Percentiles rank a stretch among this genome's conserved stretches.
Evolutionary conservation across 768 basidiomycete genomes (phyloP).

Genomic region (Hebeloma cylindrosporum): DNA sequence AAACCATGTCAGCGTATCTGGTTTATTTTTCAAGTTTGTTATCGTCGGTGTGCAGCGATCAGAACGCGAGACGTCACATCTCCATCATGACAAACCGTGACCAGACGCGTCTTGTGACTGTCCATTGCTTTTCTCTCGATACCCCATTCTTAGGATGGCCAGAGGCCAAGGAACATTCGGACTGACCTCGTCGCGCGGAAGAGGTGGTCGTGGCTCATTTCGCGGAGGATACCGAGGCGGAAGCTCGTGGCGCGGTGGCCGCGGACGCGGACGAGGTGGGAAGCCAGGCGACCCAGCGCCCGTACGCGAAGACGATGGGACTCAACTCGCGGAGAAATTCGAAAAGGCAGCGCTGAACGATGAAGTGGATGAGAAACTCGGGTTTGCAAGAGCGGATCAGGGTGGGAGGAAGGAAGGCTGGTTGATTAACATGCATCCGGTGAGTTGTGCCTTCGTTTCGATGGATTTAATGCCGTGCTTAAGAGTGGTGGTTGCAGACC

Average conservation of each 20-base stretch:
- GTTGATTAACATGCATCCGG: slow-evolving; percentile 99
- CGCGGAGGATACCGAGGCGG: slow-evolving; percentile 49
- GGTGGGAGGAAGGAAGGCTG: slow-evolving; percentile 82
- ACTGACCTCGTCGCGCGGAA: slow-evolving; percentile 49
- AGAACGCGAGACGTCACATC: no score
- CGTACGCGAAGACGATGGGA: slow-evolving; percentile 87
- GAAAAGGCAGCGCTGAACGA: slow-evolving; percentile 75
- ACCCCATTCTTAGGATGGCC: slow-evolving; percentile 36
- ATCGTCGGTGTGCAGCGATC: no score
- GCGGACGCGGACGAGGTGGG: slow-evolving; percentile 54
- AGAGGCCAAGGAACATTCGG: slow-evolving; percentile 59
- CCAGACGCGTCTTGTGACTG: slow-evolving; percentile 23
- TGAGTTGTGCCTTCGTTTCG: slow-evolving; percentile 40
- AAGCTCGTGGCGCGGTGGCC: slow-evolving; percentile 51
- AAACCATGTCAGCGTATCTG: no score
- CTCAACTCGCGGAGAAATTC: slow-evolving; percentile 81
- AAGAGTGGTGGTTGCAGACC: slow-evolving; percentile 51
- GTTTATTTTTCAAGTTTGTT: no score
- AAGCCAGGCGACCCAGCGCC: slow-evolving; percentile 50
- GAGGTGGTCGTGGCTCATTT: slow-evolving; percentile 31
- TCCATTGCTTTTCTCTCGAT: slow-evolving; percentile 9
- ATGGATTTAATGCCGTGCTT: background rate
- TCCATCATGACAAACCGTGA: no score
- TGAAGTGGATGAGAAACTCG: slow-evolving; percentile 92
- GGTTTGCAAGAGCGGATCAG: slow-evolving; percentile 80